Evolutionary conservation across 1,284 basidiomycete genomes (phyloP), one percentile per base, ranked within the genome.

Genomic region (Schizopora paradoxa): DNA sequence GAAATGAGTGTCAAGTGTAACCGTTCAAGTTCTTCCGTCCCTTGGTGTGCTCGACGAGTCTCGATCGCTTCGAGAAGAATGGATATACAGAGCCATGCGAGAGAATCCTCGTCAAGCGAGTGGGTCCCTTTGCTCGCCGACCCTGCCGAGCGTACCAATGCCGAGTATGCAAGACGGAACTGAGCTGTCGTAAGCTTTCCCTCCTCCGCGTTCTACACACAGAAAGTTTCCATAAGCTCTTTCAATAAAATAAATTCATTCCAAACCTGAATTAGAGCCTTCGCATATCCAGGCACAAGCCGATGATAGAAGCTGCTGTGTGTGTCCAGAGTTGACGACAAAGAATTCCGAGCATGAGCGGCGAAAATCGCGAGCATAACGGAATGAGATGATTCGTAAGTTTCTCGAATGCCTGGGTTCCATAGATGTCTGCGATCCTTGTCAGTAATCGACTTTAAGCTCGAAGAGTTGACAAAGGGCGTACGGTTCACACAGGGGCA

Each of bases 301-400:
- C 69, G 69, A 56, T 4, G 72, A 68, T 54, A 82, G 70, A n/a
- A n/a, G n/a, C n/a, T n/a, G n/a, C n/a, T n/a, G 19, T 35, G 43
- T 21, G 60, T 58, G 37, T 59, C 60, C 7, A 58, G 23, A 11
- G 16, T 28, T 40, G 27, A 21, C 10, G 4, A 16, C 23, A 35
- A 23, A 27, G 28, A 56, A 28, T 62, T 65, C 49, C 74, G 69
- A 0, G 77, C 74, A 52, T 75, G 72, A 13, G 78, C 70, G 13
- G 79, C 74, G 55, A 87, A 79, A 18, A 86, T 69, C 2, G 84
- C 70, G 5, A 88, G 64, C 41, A 88, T 67, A 23, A 85, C 82
- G 2, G 85, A 87, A 59, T 88, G 86, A 4, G 83, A 75, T 0
- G 82, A 82, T 59, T 88, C 85, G 50, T 76, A 87, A 14, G 74